A percentile compares a stretch with the other conserved stretches of the same genome.
Evolutionary conservation across 2,329 filamentous ascomycete genomes (phyloP).

Genomic region (Epichloe uncinata): DNA sequence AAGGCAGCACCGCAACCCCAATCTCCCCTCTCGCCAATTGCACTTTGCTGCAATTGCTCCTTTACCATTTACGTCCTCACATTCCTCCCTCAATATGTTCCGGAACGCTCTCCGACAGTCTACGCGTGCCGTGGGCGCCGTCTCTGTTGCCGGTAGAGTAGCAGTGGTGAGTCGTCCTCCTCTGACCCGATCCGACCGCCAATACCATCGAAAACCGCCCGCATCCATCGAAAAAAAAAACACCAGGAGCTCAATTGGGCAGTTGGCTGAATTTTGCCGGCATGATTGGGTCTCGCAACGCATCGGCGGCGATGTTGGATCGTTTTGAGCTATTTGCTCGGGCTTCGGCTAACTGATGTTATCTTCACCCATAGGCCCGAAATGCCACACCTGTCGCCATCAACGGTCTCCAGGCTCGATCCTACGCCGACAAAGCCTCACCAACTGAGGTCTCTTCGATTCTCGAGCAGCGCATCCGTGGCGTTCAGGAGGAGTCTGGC

Average conservation of each 20-base stretch:
- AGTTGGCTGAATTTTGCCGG: slow-evolving; percentile 5
- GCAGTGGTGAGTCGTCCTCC: slow-evolving; percentile 69
- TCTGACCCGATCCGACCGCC: slow-evolving; percentile 25
- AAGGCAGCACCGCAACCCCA: slow-evolving; percentile 35
- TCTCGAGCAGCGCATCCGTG: slow-evolving; percentile 97
- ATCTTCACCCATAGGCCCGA: slow-evolving; percentile 57
- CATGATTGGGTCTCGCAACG: not conserved
- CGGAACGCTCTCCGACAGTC: slow-evolving; percentile 96
- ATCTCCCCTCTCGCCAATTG: slow-evolving; percentile 52
- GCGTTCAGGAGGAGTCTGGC: slow-evolving; percentile 91
- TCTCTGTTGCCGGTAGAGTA: slow-evolving; percentile 85
- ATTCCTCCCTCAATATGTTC: slow-evolving; percentile 64
- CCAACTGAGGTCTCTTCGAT: slow-evolving; percentile 99
- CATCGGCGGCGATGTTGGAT: slow-evolving; percentile 8
- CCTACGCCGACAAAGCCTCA: slow-evolving; percentile 86
- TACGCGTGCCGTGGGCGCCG: slow-evolving; percentile 84
- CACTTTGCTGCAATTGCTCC: slow-evolving; percentile 49
- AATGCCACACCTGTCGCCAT: slow-evolving; percentile 68
- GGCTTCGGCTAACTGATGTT: slow-evolving; percentile 39
- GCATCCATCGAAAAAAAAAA: slow-evolving; percentile 19
- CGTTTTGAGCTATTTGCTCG: slow-evolving; percentile 23
- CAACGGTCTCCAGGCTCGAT: slow-evolving; percentile 53
- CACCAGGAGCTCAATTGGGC: slow-evolving; percentile 24
- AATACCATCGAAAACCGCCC: slow-evolving; percentile 30
- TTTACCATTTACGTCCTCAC: slow-evolving; percentile 36